A percentile compares a stretch with the other conserved stretches of the same genome.
phyloP scores from a whole-genome alignment of 2,329 filamentous ascomycete genomes.

The Ceratocystis variospora region DNA sequence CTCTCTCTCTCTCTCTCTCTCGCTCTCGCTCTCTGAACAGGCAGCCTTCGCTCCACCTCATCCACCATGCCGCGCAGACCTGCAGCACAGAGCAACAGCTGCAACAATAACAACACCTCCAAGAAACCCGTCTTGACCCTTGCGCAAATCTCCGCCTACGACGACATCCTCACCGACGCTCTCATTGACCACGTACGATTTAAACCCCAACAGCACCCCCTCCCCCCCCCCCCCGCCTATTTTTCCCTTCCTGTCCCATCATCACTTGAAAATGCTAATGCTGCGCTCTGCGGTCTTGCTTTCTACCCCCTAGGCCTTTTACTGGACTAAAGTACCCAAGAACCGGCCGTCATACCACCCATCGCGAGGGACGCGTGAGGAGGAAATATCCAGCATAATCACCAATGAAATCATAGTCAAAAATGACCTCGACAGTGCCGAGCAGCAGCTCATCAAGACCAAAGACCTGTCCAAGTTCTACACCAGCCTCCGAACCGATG shows the following conservation, averaged over 20 bases:
- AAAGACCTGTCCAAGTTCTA: conserved; percentile 61
- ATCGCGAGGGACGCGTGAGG: conserved; percentile 60
- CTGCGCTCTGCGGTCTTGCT: not conserved
- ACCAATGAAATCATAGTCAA: conserved; percentile 56
- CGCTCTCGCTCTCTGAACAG: not conserved
- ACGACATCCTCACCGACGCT: conserved; percentile 89
- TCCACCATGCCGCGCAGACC: conserved; percentile 12
- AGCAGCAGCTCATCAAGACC: conserved; percentile 57
- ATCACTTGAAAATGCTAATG: conserved; percentile 21
- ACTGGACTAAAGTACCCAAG: conserved; percentile 93
- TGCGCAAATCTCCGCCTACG: conserved; percentile 78
- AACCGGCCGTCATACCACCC: conserved; percentile 77
- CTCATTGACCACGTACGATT: conserved; percentile 79
- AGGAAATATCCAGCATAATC: conserved; percentile 47
- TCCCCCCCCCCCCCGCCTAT: not conserved
- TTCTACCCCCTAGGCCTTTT: conserved; percentile 54
- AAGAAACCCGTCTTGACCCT: conserved; percentile 68
- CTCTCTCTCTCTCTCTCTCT: too few species aligned
- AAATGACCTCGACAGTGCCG: conserved; percentile 57
- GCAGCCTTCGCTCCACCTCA: too few species aligned
- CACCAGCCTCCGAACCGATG: conserved; percentile 52
- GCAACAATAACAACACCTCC: conserved; percentile 16
- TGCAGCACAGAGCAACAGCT: not conserved
- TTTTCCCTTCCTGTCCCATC: conserved; percentile 5
- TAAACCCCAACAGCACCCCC: not conserved